A percentile compares a stretch with the other conserved stretches of the same genome.
phyloP scores from a whole-genome alignment of 306 rosid genomes.

The Styphnolobium japonicum region DNA sequence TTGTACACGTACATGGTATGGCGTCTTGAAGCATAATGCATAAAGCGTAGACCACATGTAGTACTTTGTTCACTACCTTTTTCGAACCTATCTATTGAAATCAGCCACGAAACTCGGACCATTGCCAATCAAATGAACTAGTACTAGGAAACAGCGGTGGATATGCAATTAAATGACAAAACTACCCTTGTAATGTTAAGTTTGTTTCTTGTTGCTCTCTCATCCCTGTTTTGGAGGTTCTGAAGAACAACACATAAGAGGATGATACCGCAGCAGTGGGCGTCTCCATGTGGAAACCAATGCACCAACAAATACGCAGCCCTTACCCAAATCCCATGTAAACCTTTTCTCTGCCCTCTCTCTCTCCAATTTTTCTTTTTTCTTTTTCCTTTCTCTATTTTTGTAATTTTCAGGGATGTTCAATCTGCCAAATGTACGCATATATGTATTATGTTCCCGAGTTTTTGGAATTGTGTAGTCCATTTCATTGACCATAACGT shows the following conservation, averaged over 20 bases:
- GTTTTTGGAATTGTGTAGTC: background rate
- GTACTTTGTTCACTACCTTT: too few relatives aligned
- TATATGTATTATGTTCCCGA: background rate
- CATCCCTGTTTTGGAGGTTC: background rate
- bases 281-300: slow-evolving; percentile 67
- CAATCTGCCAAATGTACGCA: background rate
- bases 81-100: background rate
- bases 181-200: background rate
- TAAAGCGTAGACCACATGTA: too few relatives aligned
- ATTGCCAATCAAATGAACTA: background rate
- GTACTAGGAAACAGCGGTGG: too few relatives aligned
- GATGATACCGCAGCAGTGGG: slow-evolving; percentile 82
- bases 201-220: background rate
- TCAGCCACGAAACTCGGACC: background rate
- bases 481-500: background rate
- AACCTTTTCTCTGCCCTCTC: background rate
- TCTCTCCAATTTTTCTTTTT: background rate
- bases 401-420: background rate
- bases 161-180: too few relatives aligned
- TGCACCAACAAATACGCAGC: slow-evolving; percentile 83
- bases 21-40: too few relatives aligned
- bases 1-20: too few relatives aligned
- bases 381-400: background rate
- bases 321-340: slow-evolving; percentile 66
- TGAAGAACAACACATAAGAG: too few relatives aligned